These are phyloP conservation scores for Penicillium sp. DNA, from an alignment of 2,329 filamentous ascomycete species.

Conservation along the genomic window DNA sequence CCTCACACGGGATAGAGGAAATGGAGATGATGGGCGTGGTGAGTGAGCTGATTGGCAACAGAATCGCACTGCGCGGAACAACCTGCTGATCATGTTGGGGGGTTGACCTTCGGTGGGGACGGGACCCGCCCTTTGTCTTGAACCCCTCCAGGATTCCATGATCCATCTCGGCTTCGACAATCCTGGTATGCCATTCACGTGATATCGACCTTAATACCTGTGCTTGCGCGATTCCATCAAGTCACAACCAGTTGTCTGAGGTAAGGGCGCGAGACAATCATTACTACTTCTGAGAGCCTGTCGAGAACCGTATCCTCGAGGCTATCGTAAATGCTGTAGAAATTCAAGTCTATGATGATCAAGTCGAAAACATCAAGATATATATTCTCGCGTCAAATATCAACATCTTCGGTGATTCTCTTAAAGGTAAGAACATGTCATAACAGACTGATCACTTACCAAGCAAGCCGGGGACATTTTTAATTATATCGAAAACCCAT, in stretches of 20 bases:
- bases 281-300: neutral
- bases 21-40: neutral
- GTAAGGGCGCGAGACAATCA: neutral
- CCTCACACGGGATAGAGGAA: neutral
- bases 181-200: neutral
- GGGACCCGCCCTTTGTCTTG: neutral
- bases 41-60: constrained; percentile 12
- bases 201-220: neutral
- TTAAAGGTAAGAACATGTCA: neutral
- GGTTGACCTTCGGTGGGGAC: constrained; percentile 2
- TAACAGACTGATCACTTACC: neutral
- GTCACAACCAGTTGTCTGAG: neutral
- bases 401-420: neutral
- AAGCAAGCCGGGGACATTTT: too few species aligned
- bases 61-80: constrained; percentile 5
- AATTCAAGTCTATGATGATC: neutral
- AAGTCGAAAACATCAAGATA: neutral
- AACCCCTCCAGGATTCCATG: neutral
- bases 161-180: neutral
- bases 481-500: neutral
- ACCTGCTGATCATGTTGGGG: constrained; percentile 14
- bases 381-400: neutral
- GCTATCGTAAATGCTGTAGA: neutral
- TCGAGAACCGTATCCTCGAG: neutral
- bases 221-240: neutral